phyloP scores from a whole-genome alignment of 2,329 filamentous ascomycete genomes.

The Phyllosticta capitalensis region DNA sequence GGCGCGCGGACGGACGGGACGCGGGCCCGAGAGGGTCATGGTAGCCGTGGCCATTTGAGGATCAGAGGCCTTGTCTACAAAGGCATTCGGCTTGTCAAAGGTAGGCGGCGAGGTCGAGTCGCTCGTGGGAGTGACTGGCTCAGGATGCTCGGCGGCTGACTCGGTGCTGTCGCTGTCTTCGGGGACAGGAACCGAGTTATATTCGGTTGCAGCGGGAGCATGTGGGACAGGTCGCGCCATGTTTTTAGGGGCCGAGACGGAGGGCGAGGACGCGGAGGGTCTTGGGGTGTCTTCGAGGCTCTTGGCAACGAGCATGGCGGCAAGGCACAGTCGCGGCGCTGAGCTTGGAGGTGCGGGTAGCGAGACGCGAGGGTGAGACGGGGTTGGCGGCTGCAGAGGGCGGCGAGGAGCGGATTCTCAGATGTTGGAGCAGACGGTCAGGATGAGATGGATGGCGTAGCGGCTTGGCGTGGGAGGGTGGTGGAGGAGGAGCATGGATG shows the following conservation, averaged over 20 bases:
- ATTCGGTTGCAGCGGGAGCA: neutral
- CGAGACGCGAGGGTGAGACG: neutral
- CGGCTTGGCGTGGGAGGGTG: neutral
- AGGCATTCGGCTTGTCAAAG: neutral
- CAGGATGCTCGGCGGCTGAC: constrained; percentile 29
- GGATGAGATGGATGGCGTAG: neutral
- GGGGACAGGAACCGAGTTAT: constrained; percentile 18
- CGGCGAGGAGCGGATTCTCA: neutral
- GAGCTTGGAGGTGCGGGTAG: neutral
- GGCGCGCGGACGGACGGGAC: neutral
- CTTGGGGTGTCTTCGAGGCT: neutral
- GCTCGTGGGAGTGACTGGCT: constrained; percentile 30
- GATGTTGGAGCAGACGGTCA: neutral
- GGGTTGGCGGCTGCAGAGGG: neutral
- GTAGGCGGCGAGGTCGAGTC: constrained; percentile 15
- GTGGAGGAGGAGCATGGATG: neutral
- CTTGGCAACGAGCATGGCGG: neutral
- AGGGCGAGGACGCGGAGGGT: neutral
- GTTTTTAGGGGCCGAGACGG: neutral
- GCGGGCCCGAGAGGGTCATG: neutral
- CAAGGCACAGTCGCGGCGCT: neutral
- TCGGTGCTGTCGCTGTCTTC: constrained; percentile 29
- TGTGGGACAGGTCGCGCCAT: neutral
- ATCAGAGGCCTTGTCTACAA: constrained; percentile 3
- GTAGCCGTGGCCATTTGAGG: constrained; percentile 18